Evolutionary conservation across 148 eudicot genomes (phyloP), one percentile per base, ranked within the genome.

Genomic region (Vaccinium vitisidaea): DNA sequence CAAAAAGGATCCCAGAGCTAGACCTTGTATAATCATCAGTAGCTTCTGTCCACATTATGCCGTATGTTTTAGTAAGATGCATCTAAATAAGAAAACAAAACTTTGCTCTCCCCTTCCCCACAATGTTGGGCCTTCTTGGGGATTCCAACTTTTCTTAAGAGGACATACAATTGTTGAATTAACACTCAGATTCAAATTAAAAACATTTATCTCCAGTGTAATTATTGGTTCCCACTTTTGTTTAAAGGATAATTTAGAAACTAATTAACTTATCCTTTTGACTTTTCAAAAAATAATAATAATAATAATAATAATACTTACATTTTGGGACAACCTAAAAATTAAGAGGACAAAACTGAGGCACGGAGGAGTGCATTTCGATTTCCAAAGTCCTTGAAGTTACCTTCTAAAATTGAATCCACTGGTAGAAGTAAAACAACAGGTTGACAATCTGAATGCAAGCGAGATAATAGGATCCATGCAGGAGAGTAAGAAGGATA

Each of bases 381-480:
- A 85, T 8, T 12, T 55, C 61, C 52, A 50, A 19, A 39, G 25
- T 39, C 58, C 10, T 21, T 6, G n/a, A 54, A 30, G 23, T 54
- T 80, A 80, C 82, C 82, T 80, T 58, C 82, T 32, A 77, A 77
- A 86, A 88, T 85, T 69, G 92, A 84, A 89, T 82, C 80, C 85
- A 93, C 77, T 19, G 99, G 99, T 67, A 90, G 88, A 76, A 96
- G 88, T 53, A 94, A 39, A 48, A 90, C 91, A 83, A 91, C 89
- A 83, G 98, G 98, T 85, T 93, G 92, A 89, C 86, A 54, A 75
- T 87, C 88, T 83, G 94, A 90, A 88, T 86, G 94, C 81, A 97
- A 70, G 83, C 89, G 95, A 50, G 98, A 95, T 83, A 97, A 83
- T 8, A 97, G 84, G 59, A 97, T 87, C 95, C 97, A 92, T 67